Base-by-base conservation (phyloP, 2,329 filamentous ascomycete genomes). In the Aspergillus cejpii region DNA sequence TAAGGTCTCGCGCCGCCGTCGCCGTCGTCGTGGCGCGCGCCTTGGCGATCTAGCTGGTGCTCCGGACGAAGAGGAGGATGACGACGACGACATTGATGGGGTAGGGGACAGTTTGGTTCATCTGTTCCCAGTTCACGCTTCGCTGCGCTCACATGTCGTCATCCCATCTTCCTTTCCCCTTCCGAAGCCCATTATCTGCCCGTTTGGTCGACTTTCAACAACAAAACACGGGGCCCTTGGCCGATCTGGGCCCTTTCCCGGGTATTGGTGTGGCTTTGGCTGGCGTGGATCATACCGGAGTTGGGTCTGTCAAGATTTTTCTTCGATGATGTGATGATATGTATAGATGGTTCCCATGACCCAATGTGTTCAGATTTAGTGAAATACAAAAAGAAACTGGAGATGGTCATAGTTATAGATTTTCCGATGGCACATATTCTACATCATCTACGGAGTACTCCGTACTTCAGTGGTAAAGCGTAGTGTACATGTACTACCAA, bases 11-110 rank as follows among this genome's bases (percentile, higher is more conserved):
- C 54, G 60, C 61, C 45, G 61, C 38, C 49, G 53, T 53, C 45
- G 61, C 38, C 49, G 53, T 53, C 50, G 43, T 48, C 44, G 45
- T 49, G 39, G 48, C 49, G 50, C 51, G 50, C 59, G 65, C 57
- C 63, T 84, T 62, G 79, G 52, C 43, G 58, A 53, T 58, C 76
- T 78, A 66, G 69, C 69, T 64, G 78, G 75, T 60, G 66, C 68
- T 49, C 67, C 71, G 44, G 81, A 85, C 60, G 83, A 85, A 61
- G 80, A 55, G 44, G 51, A 55, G 15, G 54, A 56, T 36, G 47
- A 82, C 45, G 78, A 78, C 54, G 80, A 85, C 56, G 77, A 78
- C 51, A 34, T 46, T 42, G 29, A 33, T 21, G 47, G 34, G 39
- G 23, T 5, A 50, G 50, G 44, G 39, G 39, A 28, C 47, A 45